Percentiles rank a stretch among this genome's conserved stretches.
Evolutionary conservation across 1,284 basidiomycete species (phyloP).

Genomic region (Coniferiporia sulphurascens): DNA sequence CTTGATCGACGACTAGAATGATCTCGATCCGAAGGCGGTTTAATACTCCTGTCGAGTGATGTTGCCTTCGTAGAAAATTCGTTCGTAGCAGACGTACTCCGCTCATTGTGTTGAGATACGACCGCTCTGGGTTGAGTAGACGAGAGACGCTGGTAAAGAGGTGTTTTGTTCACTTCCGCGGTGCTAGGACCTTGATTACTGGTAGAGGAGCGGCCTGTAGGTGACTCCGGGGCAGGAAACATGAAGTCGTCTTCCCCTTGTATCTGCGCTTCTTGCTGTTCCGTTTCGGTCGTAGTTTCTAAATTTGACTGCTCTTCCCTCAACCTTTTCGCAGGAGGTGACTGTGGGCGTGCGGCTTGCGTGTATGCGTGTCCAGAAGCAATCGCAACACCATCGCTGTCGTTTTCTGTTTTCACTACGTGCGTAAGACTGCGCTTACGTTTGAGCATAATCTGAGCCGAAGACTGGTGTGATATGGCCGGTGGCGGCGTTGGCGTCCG

Average conservation of each 20-base stretch:
- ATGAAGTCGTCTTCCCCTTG: not conserved
- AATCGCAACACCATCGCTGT: not conserved
- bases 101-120: not conserved
- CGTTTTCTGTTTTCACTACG: not conserved
- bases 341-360: no score
- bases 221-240: not conserved
- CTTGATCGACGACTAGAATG: not conserved
- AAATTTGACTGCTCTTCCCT: not conserved
- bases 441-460: no score
- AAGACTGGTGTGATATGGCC: no score
- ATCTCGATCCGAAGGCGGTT: not conserved
- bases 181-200: no score
- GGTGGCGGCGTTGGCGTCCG: not conserved
- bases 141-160: not conserved
- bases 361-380: no score
- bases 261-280: not conserved
- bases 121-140: not conserved
- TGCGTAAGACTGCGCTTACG: not conserved
- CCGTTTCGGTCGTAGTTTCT: not conserved
- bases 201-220: no score
- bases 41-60: not conserved
- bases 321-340: not conserved
- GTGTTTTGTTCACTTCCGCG: no score
- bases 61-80: not conserved
- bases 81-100: not conserved